Evolutionary conservation across 2,329 filamentous ascomycete genomes (phyloP).

Genomic region (Pseudogymnoascus pannorum): DNA sequence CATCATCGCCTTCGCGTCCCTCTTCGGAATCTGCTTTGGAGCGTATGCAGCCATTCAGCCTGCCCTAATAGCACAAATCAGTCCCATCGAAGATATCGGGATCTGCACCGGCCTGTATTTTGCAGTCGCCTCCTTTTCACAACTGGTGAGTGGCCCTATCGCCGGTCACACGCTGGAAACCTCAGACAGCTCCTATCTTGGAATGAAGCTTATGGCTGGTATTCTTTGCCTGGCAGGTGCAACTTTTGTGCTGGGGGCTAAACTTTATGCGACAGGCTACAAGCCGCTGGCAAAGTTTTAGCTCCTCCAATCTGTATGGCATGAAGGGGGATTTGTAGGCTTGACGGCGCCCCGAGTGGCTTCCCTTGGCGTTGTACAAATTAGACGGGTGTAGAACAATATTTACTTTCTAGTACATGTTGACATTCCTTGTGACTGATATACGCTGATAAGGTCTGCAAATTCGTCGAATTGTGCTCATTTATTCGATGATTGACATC

Average conservation of each 20-base stretch:
- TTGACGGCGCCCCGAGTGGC: background rate
- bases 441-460: background rate
- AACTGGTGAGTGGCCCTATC: conserved; percentile 57
- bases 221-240: conserved; percentile 2
- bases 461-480: background rate
- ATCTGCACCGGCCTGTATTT: conserved; percentile 56
- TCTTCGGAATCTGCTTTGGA: conserved; percentile 61
- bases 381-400: background rate
- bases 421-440: background rate
- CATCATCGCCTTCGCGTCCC: conserved; percentile 51
- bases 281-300: background rate
- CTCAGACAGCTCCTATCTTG: background rate
- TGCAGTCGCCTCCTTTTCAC: conserved; percentile 51
- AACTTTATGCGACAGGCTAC: background rate
- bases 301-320: background rate
- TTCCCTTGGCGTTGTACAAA: background rate
- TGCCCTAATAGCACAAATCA: conserved; percentile 59
- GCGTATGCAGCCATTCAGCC: conserved; percentile 54
- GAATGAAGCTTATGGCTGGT: conserved; percentile 2
- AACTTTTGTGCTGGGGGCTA: conserved; percentile 1
- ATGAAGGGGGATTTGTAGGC: background rate
- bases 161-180: conserved; percentile 48
- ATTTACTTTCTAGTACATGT: background rate
- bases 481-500: no score
- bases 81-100: conserved; percentile 59